phyloP scores from a whole-genome alignment of 371 early-diverging fungal species.

The Mortierella sp. region DNA sequence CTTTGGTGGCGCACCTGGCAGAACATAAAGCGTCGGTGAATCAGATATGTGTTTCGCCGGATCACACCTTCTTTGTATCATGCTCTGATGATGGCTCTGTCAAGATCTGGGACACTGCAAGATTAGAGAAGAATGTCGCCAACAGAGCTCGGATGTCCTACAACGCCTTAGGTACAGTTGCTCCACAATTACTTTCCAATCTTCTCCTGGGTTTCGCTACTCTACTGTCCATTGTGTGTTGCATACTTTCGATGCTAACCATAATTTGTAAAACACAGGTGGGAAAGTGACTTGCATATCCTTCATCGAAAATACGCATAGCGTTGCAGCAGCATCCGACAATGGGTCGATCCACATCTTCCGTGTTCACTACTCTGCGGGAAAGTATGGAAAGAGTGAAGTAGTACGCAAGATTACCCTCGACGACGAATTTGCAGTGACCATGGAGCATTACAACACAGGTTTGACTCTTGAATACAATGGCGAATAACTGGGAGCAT shows the following conservation, averaged over 20 bases:
- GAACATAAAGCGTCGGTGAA: slow-evolving; percentile 90
- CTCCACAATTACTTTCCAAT: background rate
- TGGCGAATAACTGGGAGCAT: background rate
- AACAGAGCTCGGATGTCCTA: slow-evolving; percentile 85
- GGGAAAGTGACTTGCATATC: slow-evolving; percentile 83
- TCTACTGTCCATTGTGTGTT: background rate
- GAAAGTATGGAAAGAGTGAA: slow-evolving; percentile 74
- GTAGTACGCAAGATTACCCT: slow-evolving; percentile 68
- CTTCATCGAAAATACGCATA: slow-evolving; percentile 85
- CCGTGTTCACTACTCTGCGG: slow-evolving; percentile 63
- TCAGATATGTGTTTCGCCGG: slow-evolving; percentile 79
- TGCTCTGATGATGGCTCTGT: slow-evolving; percentile 90
- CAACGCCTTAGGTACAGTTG: slow-evolving; percentile 69
- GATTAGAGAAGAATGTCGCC: slow-evolving; percentile 87
- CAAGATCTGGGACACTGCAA: slow-evolving; percentile 88
- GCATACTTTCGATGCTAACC: background rate
- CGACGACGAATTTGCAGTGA: slow-evolving; percentile 75
- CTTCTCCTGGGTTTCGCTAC: background rate
- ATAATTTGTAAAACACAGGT: slow-evolving; percentile 57
- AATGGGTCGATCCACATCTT: slow-evolving; percentile 90
- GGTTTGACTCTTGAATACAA: slow-evolving; percentile 56
- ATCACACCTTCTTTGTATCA: slow-evolving; percentile 86
- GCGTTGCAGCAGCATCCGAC: slow-evolving; percentile 87
- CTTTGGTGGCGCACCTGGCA: slow-evolving; percentile 82
- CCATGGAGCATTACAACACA: slow-evolving; percentile 80